Conservation (phyloP, 2,329 filamentous ascomycete genomes). For the Fusarium pseudograminearum region DNA sequence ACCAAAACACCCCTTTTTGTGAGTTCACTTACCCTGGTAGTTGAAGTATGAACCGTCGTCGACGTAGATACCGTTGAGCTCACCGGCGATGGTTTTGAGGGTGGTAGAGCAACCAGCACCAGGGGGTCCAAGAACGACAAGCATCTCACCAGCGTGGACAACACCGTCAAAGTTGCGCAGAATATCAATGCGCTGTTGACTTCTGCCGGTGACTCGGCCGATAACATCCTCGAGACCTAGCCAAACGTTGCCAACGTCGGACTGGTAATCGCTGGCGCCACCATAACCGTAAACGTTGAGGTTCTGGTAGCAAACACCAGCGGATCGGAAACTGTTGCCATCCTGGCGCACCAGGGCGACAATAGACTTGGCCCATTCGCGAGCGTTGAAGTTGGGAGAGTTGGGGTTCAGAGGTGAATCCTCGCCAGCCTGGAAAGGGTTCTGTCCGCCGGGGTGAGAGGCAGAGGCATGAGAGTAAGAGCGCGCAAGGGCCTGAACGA, state of each 20-base stretch:
- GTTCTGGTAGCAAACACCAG: constrained; percentile 74
- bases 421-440: constrained; percentile 63
- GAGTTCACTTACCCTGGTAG: constrained; percentile 72
- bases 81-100: constrained; percentile 85
- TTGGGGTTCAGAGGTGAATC: constrained; percentile 66
- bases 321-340: constrained; percentile 68
- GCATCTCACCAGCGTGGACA: constrained; percentile 78
- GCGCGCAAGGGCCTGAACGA: constrained; percentile 68
- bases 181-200: constrained; percentile 73
- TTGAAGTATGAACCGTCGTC: constrained; percentile 80
- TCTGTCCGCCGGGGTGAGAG: constrained; percentile 51
- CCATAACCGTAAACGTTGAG: constrained; percentile 77
- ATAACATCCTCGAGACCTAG: constrained; percentile 60
- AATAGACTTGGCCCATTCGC: constrained; percentile 71
- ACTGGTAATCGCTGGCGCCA: constrained; percentile 76
- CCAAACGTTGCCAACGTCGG: constrained; percentile 72
- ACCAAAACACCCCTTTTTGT: constrained; percentile 1
- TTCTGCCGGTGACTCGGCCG: constrained; percentile 64
- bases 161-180: constrained; percentile 75
- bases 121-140: constrained; percentile 79
- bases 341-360: constrained; percentile 64
- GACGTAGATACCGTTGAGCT: constrained; percentile 82
- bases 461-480: constrained; percentile 65
- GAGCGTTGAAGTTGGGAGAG: constrained; percentile 65
- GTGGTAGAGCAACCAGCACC: constrained; percentile 85